Percentiles rank a stretch among this genome's conserved stretches.
Conservation (phyloP, 768 basidiomycete species). For the Boletus insuetus region DNA sequence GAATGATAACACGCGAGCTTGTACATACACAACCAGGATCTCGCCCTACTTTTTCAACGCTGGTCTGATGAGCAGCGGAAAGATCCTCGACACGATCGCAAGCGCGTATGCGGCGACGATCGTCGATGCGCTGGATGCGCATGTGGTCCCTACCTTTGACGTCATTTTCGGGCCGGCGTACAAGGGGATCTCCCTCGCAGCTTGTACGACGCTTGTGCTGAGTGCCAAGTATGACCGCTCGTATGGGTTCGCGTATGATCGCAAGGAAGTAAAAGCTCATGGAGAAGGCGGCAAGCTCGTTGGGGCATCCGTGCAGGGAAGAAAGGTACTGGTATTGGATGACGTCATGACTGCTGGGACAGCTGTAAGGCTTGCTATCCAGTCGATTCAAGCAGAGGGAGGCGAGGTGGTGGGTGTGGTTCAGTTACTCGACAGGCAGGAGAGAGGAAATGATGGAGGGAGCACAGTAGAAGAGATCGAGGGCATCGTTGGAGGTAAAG, state of each 20-base stretch:
- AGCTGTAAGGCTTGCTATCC: slow-evolving; percentile 81
- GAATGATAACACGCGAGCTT: not conserved
- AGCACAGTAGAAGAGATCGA: slow-evolving; percentile 87
- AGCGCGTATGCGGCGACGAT: slow-evolving; percentile 84
- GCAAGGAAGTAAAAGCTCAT: slow-evolving; percentile 95
- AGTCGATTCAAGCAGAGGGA: slow-evolving; percentile 61
- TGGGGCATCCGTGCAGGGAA: slow-evolving; percentile 77
- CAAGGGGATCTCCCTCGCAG: slow-evolving; percentile 94
- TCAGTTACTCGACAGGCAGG: slow-evolving; percentile 71
- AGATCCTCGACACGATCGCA: slow-evolving; percentile 73
- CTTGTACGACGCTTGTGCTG: slow-evolving; percentile 75
- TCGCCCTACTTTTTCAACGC: slow-evolving; percentile 99
- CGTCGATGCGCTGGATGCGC: slow-evolving; percentile 39
- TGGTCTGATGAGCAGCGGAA: slow-evolving; percentile 80
- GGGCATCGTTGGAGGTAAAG: slow-evolving; percentile 59
- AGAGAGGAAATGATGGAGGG: slow-evolving; percentile 44
- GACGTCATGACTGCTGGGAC: slow-evolving; percentile 96
- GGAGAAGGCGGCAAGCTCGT: slow-evolving; percentile 94
- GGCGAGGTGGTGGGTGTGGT: slow-evolving; percentile 89
- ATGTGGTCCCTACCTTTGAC: slow-evolving; percentile 52
- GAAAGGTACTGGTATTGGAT: slow-evolving; percentile 85
- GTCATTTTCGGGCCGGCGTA: slow-evolving; percentile 96
- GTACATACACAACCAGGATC: slow-evolving; percentile 39
- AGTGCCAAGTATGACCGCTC: slow-evolving; percentile 59
- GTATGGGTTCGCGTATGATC: slow-evolving; percentile 87